phyloP scores from a whole-genome alignment of 495 filamentous ascomycete genomes.

The Aspergillus panamensis region DNA sequence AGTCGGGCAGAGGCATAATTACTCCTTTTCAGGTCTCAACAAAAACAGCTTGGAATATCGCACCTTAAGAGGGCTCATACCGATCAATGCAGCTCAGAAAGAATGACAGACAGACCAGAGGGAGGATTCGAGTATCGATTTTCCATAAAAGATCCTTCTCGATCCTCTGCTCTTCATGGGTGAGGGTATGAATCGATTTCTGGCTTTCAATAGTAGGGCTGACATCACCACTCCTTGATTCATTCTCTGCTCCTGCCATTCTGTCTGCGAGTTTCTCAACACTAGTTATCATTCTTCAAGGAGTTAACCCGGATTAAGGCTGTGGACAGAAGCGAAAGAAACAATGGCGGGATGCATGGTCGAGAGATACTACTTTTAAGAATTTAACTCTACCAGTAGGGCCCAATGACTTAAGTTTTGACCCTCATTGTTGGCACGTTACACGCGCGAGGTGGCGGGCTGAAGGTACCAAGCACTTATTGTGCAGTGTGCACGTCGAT shows the following conservation, averaged over 20 bases:
- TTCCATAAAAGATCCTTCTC: constrained; percentile 39
- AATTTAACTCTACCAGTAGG: too few relatives aligned
- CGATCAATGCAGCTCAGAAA: constrained; percentile 47
- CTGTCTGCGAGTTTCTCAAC: neutral
- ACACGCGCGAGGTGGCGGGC: neutral
- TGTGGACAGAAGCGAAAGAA: too few relatives aligned
- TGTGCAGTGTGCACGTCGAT: neutral
- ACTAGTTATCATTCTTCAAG: neutral
- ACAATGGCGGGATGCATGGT: too few relatives aligned
- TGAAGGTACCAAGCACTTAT: too few relatives aligned
- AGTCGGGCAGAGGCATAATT: constrained; percentile 46
- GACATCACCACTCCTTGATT: neutral
- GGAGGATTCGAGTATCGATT: constrained; percentile 44
- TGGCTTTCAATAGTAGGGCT: neutral
- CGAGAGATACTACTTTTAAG: too few relatives aligned
- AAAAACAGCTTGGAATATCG: neutral
- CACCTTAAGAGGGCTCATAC: constrained; percentile 5
- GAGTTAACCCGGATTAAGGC: too few relatives aligned
- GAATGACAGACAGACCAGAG: constrained; percentile 42
- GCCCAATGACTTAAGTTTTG: neutral
- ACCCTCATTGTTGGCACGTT: neutral
- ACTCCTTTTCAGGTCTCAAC: constrained; percentile 22
- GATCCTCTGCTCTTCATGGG: constrained; percentile 18
- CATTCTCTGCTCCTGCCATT: neutral
- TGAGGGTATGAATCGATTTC: neutral